A percentile compares a stretch with the other conserved stretches of the same genome.
Conservation (phyloP, 306 rosid species). For the Hylodesmum podocarpum region DNA sequence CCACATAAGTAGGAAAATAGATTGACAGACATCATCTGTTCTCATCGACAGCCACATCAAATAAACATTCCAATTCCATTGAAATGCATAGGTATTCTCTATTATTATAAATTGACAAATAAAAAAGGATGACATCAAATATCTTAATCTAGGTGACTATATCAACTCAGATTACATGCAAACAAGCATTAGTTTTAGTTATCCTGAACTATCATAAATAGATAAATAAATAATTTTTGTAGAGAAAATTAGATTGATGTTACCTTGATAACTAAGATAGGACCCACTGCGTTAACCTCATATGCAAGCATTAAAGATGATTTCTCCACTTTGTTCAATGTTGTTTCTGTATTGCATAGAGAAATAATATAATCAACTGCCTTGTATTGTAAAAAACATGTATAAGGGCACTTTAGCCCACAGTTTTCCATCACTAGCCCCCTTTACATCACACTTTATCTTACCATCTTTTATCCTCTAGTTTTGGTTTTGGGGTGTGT, state of each 20-base stretch:
- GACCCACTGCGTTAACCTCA: slow-evolving; percentile 93
- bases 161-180: neutral
- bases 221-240: neutral
- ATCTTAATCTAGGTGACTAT: neutral
- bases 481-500: neutral
- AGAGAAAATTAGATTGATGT: slow-evolving; percentile 12
- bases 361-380: slow-evolving; percentile 23
- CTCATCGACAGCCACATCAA: neutral
- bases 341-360: slow-evolving; percentile 71
- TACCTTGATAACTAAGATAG: slow-evolving; percentile 91
- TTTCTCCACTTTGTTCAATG: slow-evolving; percentile 79
- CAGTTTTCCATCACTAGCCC: neutral
- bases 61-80: neutral
- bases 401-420: neutral
- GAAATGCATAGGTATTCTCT: neutral
- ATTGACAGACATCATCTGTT: neutral
- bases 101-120: neutral
- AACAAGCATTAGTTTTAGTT: neutral
- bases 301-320: slow-evolving; percentile 78
- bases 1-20: neutral
- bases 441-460: neutral
- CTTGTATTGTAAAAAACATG: neutral
- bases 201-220: neutral
- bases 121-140: neutral
- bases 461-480: neutral